Evolutionary conservation across 257 asterid genomes (phyloP), one percentile per base, ranked within the genome.

Genomic region (Solanum virginianum): DNA sequence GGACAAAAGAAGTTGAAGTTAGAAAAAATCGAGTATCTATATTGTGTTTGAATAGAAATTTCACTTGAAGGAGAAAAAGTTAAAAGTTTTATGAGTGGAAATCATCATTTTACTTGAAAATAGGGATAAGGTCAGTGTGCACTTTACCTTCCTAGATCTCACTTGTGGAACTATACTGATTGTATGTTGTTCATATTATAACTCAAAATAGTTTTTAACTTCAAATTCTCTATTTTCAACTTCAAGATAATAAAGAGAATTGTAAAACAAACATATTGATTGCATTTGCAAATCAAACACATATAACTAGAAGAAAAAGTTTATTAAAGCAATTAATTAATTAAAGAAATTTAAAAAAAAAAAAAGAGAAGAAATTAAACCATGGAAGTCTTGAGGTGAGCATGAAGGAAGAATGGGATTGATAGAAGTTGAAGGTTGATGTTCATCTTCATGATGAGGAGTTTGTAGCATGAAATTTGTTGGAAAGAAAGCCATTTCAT

Each of bases 401-500:
- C 87, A 85, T 51, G 87, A 85, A 53, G 88, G 86, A 26, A 86
- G 90, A 65, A 90, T 84, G 60, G 89, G 89, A 84, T 79, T 63
- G 85, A 87, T 86, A 81, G 93, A 90, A 26, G 90, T 83, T n/a
- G 91, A 87, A 80, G 89, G 90, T 20, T 87, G 91, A 75, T 85
- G 88, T 66, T 89, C 88, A 85, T 89, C 86, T 81, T 88, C 90
- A 45, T 93, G 94, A 45, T 93, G 95, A 62, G 94, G 84, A 84
- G 91, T 89, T 90, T 94, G 98, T 70, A 94, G 89, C 97, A 95
- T 91, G 86, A 94, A 95, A 90, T 94, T 94, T 80, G 98, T 66
- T 84, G 94, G 96, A 86, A 91, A 94, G 85, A 93, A 95, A 65
- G 92, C 96, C 98, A 95, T 95, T 86, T 90, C 87, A 60, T 69